Percentiles rank a stretch among this genome's conserved stretches.
phyloP scores from a whole-genome alignment of 2,329 filamentous ascomycete genomes.

The Epichloe typhina region DNA sequence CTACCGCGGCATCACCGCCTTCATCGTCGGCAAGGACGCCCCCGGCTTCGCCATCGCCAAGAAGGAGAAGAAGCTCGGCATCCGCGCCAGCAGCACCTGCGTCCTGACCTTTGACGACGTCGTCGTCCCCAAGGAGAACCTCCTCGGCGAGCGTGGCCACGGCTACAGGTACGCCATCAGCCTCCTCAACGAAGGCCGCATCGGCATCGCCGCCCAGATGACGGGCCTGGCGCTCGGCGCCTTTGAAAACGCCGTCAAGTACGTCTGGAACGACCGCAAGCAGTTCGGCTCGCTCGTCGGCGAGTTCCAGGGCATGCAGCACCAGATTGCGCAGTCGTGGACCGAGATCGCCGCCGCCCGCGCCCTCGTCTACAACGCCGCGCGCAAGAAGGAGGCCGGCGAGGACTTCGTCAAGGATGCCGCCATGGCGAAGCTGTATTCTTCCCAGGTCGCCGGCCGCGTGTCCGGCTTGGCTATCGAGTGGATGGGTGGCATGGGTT shows the following conservation, averaged over 20 bases:
- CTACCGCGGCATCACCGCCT: slow-evolving; percentile 94
- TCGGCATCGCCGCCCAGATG: slow-evolving; percentile 98
- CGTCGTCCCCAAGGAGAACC: slow-evolving; percentile 72
- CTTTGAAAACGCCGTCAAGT: slow-evolving; percentile 83
- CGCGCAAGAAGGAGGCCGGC: slow-evolving; percentile 94
- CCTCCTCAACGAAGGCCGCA: slow-evolving; percentile 88
- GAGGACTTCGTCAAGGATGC: slow-evolving; percentile 91
- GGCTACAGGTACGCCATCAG: slow-evolving; percentile 98
- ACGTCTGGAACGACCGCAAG: slow-evolving; percentile 96
- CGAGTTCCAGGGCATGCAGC: slow-evolving; percentile 98
- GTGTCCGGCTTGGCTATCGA: slow-evolving; percentile 82
- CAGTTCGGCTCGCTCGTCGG: slow-evolving; percentile 91
- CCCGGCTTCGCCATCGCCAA: slow-evolving; percentile 88
- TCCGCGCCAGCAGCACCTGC: slow-evolving; percentile 89
- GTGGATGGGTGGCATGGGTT: slow-evolving; percentile 99
- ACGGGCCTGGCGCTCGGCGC: slow-evolving; percentile 88
- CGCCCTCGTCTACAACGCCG: slow-evolving; percentile 87
- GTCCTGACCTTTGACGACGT: slow-evolving; percentile 97
- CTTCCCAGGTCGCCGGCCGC: slow-evolving; percentile 80
- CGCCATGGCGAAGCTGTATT: slow-evolving; percentile 94
- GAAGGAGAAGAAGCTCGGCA: slow-evolving; percentile 99
- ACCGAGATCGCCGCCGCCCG: slow-evolving; percentile 86
- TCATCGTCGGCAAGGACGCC: slow-evolving; percentile 81
- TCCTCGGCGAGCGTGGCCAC: slow-evolving; percentile 77
- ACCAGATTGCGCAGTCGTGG: slow-evolving; percentile 93